Evolutionary conservation across 2,329 filamentous ascomycete species (phyloP), one percentile per base, ranked within the genome.

Genomic region (Geosmithia flava): DNA sequence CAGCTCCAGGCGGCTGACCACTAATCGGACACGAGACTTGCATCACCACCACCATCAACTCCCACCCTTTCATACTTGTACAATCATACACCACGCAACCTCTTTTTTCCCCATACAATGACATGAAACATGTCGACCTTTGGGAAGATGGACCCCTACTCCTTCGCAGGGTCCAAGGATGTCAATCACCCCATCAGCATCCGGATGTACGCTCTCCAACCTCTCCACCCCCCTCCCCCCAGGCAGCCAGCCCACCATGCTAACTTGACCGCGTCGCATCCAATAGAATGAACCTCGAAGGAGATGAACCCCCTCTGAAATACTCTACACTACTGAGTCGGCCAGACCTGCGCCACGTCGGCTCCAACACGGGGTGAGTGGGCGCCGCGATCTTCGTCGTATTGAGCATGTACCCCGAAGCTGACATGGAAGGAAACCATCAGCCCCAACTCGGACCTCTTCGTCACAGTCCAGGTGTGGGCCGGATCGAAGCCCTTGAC

Each of bases 401-500:
- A 5, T 13, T 16, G 33, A 37, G 4, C 23, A 8, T 37, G 10
- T 3, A 37, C 17, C 17, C 27, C 30, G 16, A 37, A 39, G 17
- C 3, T 46, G 19, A 46, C 29, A n/a, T n/a, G n/a, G n/a, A 7
- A 15, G n/a, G 7, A 16, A 13, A 20, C 16, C 20, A 37, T 20
- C 53, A 89, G 86, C 64, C 72, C 83, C 1, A 71, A 84, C 61
- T 96, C 89, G 23, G 93, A 98, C 62, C 81, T 98, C 45, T 96
- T 91, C 60, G 83, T 95, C 45, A 96, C 90, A 1, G 85, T 84
- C 8, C 93, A 97, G 65, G 77, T 97, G 58, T 98, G 91, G 85
- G 87, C 90, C 13, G 89, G 94, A 58, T 96, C 90, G 27, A 98
- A 98, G 63, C 89, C 91, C 37, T 70, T 98, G 55, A 94, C 90